Base-by-base conservation (phyloP, 2,329 filamentous ascomycete species). In the Colletotrichum gloeosporioides region DNA sequence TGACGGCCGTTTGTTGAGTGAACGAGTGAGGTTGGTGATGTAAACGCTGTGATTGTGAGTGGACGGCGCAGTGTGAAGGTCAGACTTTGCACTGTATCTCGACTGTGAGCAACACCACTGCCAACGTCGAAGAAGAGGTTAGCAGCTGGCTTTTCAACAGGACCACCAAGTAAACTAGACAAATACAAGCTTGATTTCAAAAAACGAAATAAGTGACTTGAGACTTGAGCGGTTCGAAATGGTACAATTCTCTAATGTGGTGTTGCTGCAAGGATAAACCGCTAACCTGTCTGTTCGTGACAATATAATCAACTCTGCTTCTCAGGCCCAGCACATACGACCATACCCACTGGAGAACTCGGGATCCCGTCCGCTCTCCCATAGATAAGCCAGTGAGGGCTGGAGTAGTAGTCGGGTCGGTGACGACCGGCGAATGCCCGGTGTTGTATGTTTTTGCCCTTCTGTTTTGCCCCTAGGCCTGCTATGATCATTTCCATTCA, bases 321-420 rank as follows among this genome's bases (percentile, higher is more conserved):
- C 22, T 9, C 0, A 0, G 0, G 8, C 36, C 8, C 4, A 4
- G 2, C 57, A 73, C 71, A 73, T 73, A 63, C 71, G 65, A 69
- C 71, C 71, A 73, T 73, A 73, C 71, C 71, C 71, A 69, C 39
- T 69, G 71, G 71, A 73, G 22, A 73, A 73, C 71, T 73, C 72
- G 72, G 67, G 72, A 74, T 74, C 72, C 72, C 71, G 71, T 74
- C 71, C 71, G 71, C 71, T 74, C 71, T 74, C 71, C 71, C 71
- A 70, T 74, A 70, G 71, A 74, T 70, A 74, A 74, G 57, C 65
- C 66, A 65, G 27, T 64, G 71, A 69, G 71, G 64, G 71, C 71
- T 53, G 65, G 71, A 73, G 34, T 63, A 63, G 71, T 73, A 73
- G 71, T 73, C 68, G 64, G 71, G 64, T 73, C 71, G 71, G 64